A percentile compares a stretch with the other conserved stretches of the same genome.
These are phyloP conservation scores for Colletotrichum eremochloae DNA, from an alignment of 2,329 filamentous ascomycete species.

Conservation along the genomic window DNA sequence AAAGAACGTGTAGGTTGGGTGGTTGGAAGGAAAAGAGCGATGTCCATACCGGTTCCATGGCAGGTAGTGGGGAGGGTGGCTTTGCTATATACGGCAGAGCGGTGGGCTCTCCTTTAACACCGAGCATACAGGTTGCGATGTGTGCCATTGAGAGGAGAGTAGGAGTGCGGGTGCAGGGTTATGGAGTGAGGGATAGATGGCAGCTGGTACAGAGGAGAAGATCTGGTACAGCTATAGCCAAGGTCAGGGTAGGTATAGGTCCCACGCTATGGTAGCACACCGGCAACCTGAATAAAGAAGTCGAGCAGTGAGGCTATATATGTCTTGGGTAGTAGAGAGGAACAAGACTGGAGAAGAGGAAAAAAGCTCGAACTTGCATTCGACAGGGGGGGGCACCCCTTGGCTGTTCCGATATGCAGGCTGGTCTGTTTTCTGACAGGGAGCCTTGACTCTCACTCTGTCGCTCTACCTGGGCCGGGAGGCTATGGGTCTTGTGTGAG, in stretches of 20 bases:
- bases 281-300: constrained; percentile 32
- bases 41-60: constrained; percentile 60
- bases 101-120: constrained; percentile 56
- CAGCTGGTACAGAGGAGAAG: constrained; percentile 39
- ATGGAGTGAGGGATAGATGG: constrained; percentile 36
- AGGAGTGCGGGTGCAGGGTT: constrained; percentile 32
- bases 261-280: constrained; percentile 39
- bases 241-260: constrained; percentile 41
- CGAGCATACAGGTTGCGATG: constrained; percentile 71
- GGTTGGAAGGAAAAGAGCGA: constrained; percentile 37
- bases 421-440: constrained; percentile 41
- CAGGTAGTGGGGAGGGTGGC: constrained; percentile 60
- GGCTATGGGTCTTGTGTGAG: constrained; percentile 42
- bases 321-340: constrained; percentile 41
- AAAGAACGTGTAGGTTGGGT: constrained; percentile 16
- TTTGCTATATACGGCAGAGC: constrained; percentile 64
- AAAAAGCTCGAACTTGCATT: constrained; percentile 40
- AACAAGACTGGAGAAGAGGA: constrained; percentile 34
- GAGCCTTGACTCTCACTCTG: constrained; percentile 35
- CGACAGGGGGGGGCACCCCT: constrained; percentile 29
- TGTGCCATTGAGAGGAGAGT: constrained; percentile 66
- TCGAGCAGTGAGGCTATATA: constrained; percentile 45
- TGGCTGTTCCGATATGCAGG: constrained; percentile 36
- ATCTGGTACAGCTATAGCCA: constrained; percentile 43
- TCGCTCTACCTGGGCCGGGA: constrained; percentile 25